These are phyloP conservation scores for Conticribra weissflogii DNA, from an alignment of 108 stramenopile genomes.

Conservation along the genomic window DNA sequence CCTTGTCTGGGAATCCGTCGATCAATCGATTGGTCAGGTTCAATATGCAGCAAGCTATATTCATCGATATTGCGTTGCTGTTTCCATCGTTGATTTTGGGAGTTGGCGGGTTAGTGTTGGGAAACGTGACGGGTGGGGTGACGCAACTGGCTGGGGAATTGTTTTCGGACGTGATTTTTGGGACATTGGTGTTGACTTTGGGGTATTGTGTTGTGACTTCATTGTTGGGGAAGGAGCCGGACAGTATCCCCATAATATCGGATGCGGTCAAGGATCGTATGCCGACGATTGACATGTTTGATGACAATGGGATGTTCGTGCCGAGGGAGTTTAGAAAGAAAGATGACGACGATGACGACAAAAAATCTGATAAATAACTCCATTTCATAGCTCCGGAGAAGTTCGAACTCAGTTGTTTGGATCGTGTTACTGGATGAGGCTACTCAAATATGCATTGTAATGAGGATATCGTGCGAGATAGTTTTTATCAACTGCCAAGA, in stretches of 20 bases:
- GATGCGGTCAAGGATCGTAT: conserved; percentile 72
- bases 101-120: conserved; percentile 42
- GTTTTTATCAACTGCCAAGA: too few relatives aligned
- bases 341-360: conserved; percentile 37
- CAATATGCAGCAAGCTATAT: conserved; percentile 93
- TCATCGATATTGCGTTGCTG: conserved; percentile 89
- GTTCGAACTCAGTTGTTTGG: too few relatives aligned
- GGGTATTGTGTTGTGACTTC: conserved; percentile 70
- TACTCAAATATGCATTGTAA: too few relatives aligned
- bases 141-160: conserved; percentile 49
- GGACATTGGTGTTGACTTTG: conserved; percentile 62
- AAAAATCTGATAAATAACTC: conserved; percentile 33
- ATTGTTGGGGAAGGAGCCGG: conserved; percentile 69
- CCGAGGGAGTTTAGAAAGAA: conserved; percentile 24
- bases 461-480: too few relatives aligned
- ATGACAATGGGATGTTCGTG: conserved; percentile 45
- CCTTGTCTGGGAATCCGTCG: conserved; percentile 71
- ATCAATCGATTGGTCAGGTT: conserved; percentile 81
- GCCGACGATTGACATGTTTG: conserved; percentile 82
- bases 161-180: conserved; percentile 73
- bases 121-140: conserved; percentile 38
- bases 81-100: conserved; percentile 76
- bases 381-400: too few relatives aligned
- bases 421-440: too few relatives aligned
- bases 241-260: conserved; percentile 78